These are phyloP conservation scores for Mucor indicus DNA, from an alignment of 371 early-diverging fungal species.

Conservation along the genomic window DNA sequence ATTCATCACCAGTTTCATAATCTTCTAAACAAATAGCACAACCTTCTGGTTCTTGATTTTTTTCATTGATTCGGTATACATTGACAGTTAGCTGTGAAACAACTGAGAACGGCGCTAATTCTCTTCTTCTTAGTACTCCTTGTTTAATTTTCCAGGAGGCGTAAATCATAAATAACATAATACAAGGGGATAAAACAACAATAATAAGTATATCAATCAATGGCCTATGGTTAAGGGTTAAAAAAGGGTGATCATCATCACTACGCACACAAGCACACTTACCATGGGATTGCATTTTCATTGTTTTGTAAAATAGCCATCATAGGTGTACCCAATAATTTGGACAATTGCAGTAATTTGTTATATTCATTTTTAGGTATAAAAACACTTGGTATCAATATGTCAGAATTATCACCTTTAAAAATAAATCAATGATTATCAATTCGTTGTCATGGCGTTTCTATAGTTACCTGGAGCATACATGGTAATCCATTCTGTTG, in stretches of 20 bases:
- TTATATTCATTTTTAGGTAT: slow-evolving; percentile 63
- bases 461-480: slow-evolving; percentile 67
- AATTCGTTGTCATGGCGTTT: no score
- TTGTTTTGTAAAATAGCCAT: slow-evolving; percentile 29
- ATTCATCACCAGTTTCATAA: slow-evolving; percentile 70
- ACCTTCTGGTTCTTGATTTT: slow-evolving; percentile 52
- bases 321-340: slow-evolving; percentile 37
- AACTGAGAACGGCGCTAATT: slow-evolving; percentile 66
- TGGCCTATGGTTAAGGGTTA: slow-evolving; percentile 13
- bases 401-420: slow-evolving; percentile 68
- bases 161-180: slow-evolving; percentile 62
- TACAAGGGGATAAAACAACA: slow-evolving; percentile 20
- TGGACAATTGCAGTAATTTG: slow-evolving; percentile 36
- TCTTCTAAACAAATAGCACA: slow-evolving; percentile 95
- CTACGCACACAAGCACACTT: neutral
- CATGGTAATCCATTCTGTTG: slow-evolving; percentile 76
- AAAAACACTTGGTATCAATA: slow-evolving; percentile 75
- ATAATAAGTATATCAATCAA: slow-evolving; percentile 23
- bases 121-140: slow-evolving; percentile 52
- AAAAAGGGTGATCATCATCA: neutral
- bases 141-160: slow-evolving; percentile 58
- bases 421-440: no score
- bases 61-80: slow-evolving; percentile 51
- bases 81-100: slow-evolving; percentile 62
- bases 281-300: slow-evolving; percentile 6